Evolutionary conservation across 352 stramenopile genomes (phyloP), one percentile per base, ranked within the genome.

Genomic region (Lagenidium giganteum): DNA sequence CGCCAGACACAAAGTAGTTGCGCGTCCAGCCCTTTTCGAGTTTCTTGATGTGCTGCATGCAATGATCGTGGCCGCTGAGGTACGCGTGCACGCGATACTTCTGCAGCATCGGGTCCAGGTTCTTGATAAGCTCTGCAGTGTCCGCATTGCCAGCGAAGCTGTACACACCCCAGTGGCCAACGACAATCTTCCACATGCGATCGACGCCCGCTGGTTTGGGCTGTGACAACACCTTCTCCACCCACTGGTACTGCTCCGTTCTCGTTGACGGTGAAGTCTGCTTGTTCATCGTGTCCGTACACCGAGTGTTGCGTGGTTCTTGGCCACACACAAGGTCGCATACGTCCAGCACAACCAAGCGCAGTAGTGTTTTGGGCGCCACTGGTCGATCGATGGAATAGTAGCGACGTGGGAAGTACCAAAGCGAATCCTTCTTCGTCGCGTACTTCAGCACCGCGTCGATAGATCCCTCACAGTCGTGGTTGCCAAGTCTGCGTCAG

Each of bases 21-120:
- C 76, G 74, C 14, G 59, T 49, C 42, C 68, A 76, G 3, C 52
- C 51, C 22, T 67, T 51, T 22, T 73, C 66, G 25, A 61, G 30
- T 33, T 81, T 78, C 30, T 66, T 71, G 25, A 93, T 66, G 55
- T 94, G 82, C 54, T 94, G 74, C 59, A 92, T 70, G 34, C 62
- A 85, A 55, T 94, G 82, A 51, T 94, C 82, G 42, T 94, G 82
- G 34, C 82, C 82, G 31, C 77, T 94, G 45, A 94, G 91, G 57
- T 94, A 94, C 29, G 79, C 80, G 44, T 94, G 77, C 9, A 94
- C 82, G 7, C 80, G 73, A 57, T 94, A 74, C 59, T 88, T 89
- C 27, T 77, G 63, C 8, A 94, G 47, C 35, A 94, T 46, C 26
- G 82, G 82, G 20, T 90, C 68, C 24, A 94, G 59, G 31, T 59